These are phyloP conservation scores for Pythium biforme DNA, from an alignment of 352 stramenopile genomes.

Conservation along the genomic window DNA sequence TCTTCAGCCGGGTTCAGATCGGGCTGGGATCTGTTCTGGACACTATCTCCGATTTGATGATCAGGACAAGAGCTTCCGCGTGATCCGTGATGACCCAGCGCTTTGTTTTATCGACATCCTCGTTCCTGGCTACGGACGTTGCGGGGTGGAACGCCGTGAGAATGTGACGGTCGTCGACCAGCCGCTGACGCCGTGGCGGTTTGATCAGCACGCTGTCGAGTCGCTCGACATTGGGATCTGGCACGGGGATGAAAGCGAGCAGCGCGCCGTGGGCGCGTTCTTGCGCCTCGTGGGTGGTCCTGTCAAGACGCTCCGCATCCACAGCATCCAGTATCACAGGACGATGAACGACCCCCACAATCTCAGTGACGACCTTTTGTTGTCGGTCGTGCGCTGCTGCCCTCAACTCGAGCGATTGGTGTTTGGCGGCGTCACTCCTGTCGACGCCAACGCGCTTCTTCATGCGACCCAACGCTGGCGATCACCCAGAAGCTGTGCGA, in stretches of 20 bases:
- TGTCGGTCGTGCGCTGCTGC: no score
- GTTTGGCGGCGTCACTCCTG: no score
- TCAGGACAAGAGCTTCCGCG: background rate
- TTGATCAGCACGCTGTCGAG: background rate
- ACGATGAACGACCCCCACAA: no score
- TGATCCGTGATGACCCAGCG: background rate
- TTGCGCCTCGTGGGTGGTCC: background rate
- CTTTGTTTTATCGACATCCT: background rate
- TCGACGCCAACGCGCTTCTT: background rate
- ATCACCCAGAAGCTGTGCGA: background rate
- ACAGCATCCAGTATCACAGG: no score
- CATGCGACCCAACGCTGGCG: background rate
- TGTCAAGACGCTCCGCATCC: no score
- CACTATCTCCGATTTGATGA: background rate
- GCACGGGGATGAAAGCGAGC: background rate
- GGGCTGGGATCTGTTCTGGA: no score
- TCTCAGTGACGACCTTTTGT: no score
- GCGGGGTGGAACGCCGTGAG: constrained; percentile 1
- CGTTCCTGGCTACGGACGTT: constrained; percentile 5
- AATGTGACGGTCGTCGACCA: background rate
- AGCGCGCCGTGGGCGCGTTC: background rate
- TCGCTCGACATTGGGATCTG: constrained; percentile 3
- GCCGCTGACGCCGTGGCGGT: background rate
- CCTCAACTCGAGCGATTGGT: no score
- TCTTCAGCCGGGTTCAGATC: no score